These are phyloP conservation scores for Sclerotinia minor DNA, from an alignment of 2,329 filamentous ascomycete genomes.

Conservation along the genomic window DNA sequence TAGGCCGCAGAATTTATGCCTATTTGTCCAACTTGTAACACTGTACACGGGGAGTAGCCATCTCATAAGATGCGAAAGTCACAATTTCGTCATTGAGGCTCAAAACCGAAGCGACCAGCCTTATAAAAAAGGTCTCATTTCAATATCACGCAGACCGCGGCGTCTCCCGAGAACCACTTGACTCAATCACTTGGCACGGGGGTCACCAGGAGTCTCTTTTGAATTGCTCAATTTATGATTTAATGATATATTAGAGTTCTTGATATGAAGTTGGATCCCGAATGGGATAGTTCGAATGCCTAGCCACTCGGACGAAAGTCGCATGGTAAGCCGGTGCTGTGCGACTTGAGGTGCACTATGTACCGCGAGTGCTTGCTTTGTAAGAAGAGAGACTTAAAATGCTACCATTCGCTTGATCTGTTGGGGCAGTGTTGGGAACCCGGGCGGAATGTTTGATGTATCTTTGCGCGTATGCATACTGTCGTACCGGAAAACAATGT, in stretches of 20 bases:
- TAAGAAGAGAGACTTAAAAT: not conserved
- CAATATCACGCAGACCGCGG: not conserved
- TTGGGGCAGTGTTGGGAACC: not conserved
- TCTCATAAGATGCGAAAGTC: not conserved
- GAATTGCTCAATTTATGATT: no score
- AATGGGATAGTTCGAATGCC: not conserved
- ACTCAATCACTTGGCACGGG: not conserved
- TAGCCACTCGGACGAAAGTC: not conserved
- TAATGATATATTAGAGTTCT: not conserved
- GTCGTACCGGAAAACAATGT: not conserved
- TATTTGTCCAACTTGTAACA: not conserved
- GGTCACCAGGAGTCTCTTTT: not conserved
- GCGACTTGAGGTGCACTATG: not conserved
- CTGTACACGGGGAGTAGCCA: not conserved
- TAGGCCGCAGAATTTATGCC: not conserved
- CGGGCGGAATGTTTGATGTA: no score
- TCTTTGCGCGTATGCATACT: not conserved
- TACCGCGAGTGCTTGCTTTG: not conserved
- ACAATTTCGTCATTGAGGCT: not conserved
- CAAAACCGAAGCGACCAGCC: not conserved
- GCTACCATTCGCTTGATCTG: not conserved
- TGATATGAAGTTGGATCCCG: not conserved
- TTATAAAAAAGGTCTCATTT: not conserved
- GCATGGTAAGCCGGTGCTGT: not conserved
- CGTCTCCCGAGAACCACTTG: not conserved